Conservation (phyloP, 176 grass and related monocot species). For the Triticum monococcum region DNA sequence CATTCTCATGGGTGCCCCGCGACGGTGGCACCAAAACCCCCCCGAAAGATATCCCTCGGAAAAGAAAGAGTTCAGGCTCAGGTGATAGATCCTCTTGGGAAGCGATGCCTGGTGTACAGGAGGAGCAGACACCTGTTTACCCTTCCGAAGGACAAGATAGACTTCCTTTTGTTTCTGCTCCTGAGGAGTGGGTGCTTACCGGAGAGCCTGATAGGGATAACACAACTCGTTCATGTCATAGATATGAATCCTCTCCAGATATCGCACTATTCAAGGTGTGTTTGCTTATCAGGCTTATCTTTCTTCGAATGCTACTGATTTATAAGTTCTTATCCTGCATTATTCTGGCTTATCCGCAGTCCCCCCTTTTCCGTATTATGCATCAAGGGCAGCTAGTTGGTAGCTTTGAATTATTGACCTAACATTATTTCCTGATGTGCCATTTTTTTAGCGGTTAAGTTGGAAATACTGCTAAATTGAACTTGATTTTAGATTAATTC, state of each 20-base stretch:
- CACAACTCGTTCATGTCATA: slow-evolving; percentile 68
- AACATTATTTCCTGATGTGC: slow-evolving; percentile 12
- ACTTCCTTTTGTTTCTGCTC: slow-evolving; percentile 73
- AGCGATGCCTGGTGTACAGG: slow-evolving; percentile 52
- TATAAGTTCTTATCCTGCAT: background rate
- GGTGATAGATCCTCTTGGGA: slow-evolving; percentile 66
- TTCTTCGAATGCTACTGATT: slow-evolving; percentile 4
- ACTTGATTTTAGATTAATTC: slow-evolving; percentile 8
- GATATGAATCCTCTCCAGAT: slow-evolving; percentile 94
- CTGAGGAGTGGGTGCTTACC: slow-evolving; percentile 92
- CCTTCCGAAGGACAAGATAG: slow-evolving; percentile 75
- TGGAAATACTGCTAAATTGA: background rate
- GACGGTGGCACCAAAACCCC: slow-evolving; percentile 59
- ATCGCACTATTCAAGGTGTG: slow-evolving; percentile 91
- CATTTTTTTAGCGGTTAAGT: background rate
- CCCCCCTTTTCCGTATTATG: background rate
- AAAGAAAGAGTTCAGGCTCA: slow-evolving; percentile 87
- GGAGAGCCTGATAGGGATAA: slow-evolving; percentile 77
- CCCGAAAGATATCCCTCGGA: slow-evolving; percentile 57
- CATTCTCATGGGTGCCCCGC: slow-evolving; percentile 85
- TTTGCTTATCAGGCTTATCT: slow-evolving; percentile 25
- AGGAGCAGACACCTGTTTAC: slow-evolving; percentile 54
- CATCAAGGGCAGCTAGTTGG: slow-evolving; percentile 12
- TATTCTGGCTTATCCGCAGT: slow-evolving; percentile 10
- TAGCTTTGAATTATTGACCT: background rate